Conservation (phyloP, 306 rosid genomes). For the Sindora glabra region DNA sequence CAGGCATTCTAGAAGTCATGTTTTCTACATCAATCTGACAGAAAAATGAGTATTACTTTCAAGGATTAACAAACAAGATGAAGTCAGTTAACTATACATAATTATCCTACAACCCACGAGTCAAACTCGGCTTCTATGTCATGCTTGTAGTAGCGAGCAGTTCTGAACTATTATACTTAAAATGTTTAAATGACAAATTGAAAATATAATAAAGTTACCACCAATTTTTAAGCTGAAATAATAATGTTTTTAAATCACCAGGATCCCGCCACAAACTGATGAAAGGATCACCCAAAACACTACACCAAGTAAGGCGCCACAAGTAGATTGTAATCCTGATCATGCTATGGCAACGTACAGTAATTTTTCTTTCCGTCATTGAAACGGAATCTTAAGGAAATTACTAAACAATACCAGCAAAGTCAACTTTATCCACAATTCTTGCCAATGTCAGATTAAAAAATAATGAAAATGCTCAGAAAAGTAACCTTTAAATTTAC, state of each 20-base stretch:
- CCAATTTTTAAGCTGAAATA: neutral
- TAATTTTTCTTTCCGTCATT: neutral
- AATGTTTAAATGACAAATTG: neutral
- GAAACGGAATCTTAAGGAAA: neutral
- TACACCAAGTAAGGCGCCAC: neutral
- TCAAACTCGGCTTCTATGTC: too few species aligned
- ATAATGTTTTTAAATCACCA: neutral
- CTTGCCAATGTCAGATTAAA: neutral
- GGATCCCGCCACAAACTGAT: neutral
- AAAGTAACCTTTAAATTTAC: constrained; percentile 34
- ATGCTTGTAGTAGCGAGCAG: too few species aligned
- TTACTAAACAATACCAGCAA: neutral
- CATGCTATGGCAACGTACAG: neutral
- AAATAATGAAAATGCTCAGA: constrained; percentile 1
- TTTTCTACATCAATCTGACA: constrained; percentile 62
- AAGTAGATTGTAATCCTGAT: neutral
- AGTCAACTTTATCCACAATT: neutral
- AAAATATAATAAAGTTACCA: neutral
- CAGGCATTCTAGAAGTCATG: constrained; percentile 82
- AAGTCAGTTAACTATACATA: neutral
- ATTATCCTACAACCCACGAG: neutral
- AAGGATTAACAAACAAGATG: neutral
- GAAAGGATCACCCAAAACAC: neutral
- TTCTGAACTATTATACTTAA: too few species aligned
- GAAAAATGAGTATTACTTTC: constrained; percentile 14